Conservation (phyloP, 257 asterid species). For the Echium plantagineum region DNA sequence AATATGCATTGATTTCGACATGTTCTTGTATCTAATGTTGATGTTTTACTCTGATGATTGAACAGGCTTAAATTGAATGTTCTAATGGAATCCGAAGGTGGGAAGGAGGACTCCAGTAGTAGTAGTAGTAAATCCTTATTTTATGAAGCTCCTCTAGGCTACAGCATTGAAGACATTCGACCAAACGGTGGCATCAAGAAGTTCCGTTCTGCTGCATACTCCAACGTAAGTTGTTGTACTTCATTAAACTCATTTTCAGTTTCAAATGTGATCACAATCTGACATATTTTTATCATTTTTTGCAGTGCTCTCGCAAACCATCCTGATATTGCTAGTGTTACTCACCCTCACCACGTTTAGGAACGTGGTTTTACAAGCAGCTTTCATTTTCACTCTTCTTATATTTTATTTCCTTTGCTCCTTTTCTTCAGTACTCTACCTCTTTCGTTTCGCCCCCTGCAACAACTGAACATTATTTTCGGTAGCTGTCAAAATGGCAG, state of each 20-base stretch:
- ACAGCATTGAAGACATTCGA: slow-evolving; percentile 86
- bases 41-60: slow-evolving; percentile 1
- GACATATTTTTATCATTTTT: slow-evolving; percentile 4
- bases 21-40: no score
- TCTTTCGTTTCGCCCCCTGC: neutral
- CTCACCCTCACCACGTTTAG: neutral
- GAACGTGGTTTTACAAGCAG: slow-evolving; percentile 5
- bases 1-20: no score
- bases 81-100: slow-evolving; percentile 91
- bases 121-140: slow-evolving; percentile 68
- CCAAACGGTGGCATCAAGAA: slow-evolving; percentile 96
- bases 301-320: slow-evolving; percentile 29
- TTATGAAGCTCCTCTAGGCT: slow-evolving; percentile 92
- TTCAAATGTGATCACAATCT: neutral
- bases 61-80: slow-evolving; percentile 37
- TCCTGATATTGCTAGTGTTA: slow-evolving; percentile 25
- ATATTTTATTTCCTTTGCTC: neutral
- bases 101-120: slow-evolving; percentile 76
- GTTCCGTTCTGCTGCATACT: slow-evolving; percentile 95
- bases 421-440: no score
- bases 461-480: slow-evolving; percentile 4
- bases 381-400: neutral
- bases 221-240: slow-evolving; percentile 55
- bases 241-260: neutral
- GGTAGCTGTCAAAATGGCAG: slow-evolving; percentile 11